A percentile compares a stretch with the other conserved stretches of the same genome.
These are phyloP conservation scores for Ascochyta lentis DNA, from an alignment of 2,329 filamentous ascomycete species.

Conservation along the genomic window DNA sequence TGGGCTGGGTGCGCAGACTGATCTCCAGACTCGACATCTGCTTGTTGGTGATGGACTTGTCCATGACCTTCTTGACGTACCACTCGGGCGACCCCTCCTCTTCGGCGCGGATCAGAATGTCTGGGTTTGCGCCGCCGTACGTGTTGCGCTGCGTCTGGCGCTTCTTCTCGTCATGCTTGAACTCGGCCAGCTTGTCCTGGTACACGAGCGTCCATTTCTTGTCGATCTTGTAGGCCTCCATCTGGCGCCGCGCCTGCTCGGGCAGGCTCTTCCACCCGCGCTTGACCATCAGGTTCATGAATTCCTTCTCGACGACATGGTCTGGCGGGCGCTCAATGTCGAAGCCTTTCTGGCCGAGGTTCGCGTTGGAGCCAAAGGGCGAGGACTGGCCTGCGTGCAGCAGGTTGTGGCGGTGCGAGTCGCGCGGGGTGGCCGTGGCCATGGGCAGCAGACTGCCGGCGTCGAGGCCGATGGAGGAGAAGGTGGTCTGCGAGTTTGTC, in stretches of 20 bases:
- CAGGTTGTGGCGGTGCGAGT: constrained; percentile 49
- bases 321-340: constrained; percentile 76
- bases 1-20: constrained; percentile 93
- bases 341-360: constrained; percentile 61
- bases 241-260: constrained; percentile 91
- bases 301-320: constrained; percentile 86
- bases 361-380: constrained; percentile 56
- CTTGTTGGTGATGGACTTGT: constrained; percentile 90
- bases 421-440: constrained; percentile 49
- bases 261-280: constrained; percentile 96
- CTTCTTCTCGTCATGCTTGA: constrained; percentile 92
- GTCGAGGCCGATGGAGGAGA: constrained; percentile 54
- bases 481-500: constrained; percentile 58
- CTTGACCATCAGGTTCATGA: constrained; percentile 94
- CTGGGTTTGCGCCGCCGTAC: constrained; percentile 58
- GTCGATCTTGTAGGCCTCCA: constrained; percentile 90
- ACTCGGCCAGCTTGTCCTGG: constrained; percentile 91
- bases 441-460: constrained; percentile 48
- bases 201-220: constrained; percentile 99
- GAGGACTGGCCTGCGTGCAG: constrained; percentile 52
- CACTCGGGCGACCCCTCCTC: constrained; percentile 97
- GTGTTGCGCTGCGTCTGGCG: constrained; percentile 74
- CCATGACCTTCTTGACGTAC: constrained; percentile 97
- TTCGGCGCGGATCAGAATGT: constrained; percentile 77
- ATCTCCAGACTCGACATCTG: constrained; percentile 92